These are phyloP conservation scores for Fonsecaea erecta DNA, from an alignment of 2,329 filamentous ascomycete species.

Conservation along the genomic window DNA sequence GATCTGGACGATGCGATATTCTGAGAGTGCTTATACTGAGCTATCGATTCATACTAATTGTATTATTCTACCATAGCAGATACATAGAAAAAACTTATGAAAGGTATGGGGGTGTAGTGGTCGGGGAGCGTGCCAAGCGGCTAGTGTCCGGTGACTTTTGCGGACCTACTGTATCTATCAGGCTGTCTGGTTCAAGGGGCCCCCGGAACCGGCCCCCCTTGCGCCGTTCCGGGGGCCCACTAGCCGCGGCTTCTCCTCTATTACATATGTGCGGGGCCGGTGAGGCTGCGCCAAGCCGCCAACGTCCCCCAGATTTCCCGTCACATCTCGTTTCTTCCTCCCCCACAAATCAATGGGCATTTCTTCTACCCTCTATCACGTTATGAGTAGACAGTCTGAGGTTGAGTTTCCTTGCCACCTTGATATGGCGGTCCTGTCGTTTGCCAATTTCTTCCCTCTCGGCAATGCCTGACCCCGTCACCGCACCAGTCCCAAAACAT, in stretches of 20 bases:
- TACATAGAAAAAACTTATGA: too few relatives aligned
- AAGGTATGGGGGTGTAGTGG: too few relatives aligned
- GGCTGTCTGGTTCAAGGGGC: background rate
- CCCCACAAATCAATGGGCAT: background rate
- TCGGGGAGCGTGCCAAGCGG: too few relatives aligned
- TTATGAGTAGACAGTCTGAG: background rate
- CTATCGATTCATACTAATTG: too few relatives aligned
- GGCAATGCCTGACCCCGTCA: slow-evolving; percentile 17
- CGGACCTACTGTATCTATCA: too few relatives aligned
- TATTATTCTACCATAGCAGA: background rate
- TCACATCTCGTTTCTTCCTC: background rate
- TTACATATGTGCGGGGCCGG: too few relatives aligned
- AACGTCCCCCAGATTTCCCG: background rate
- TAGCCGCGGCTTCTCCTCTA: background rate
- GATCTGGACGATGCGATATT: too few relatives aligned
- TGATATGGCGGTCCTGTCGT: slow-evolving; percentile 1
- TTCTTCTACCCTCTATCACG: background rate
- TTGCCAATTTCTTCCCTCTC: background rate
- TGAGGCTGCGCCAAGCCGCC: background rate
- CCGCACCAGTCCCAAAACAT: slow-evolving; percentile 12
- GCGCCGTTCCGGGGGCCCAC: too few relatives aligned
- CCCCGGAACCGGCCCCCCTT: too few relatives aligned
- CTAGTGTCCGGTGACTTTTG: too few relatives aligned
- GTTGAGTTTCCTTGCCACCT: background rate
- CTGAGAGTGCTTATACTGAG: too few relatives aligned